Evolutionary conservation across 108 stramenopile species (phyloP).

Genomic region (Asterionellopsis glacialis): DNA sequence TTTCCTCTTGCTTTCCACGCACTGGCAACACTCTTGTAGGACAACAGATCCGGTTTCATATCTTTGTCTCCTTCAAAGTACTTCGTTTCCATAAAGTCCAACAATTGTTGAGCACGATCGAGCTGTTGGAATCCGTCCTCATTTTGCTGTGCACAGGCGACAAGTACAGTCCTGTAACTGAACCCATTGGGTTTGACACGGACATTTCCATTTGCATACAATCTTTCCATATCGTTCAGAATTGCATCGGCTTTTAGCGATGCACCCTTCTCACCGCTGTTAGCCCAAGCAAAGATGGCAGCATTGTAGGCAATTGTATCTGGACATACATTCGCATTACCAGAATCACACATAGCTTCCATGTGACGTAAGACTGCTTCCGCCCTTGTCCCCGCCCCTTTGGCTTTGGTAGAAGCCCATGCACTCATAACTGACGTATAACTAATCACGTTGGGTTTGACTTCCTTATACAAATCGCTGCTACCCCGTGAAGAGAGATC

Average conservation of each 20-base stretch:
- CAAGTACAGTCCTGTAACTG: slow-evolving; percentile 8
- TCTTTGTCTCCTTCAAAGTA: background rate
- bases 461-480: no score
- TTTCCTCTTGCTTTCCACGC: no score
- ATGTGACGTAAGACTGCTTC: slow-evolving; percentile 28
- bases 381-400: slow-evolving; percentile 15
- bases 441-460: slow-evolving; percentile 60
- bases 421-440: slow-evolving; percentile 61
- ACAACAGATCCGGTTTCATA: background rate
- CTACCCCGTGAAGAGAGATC: slow-evolving; percentile 1
- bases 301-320: slow-evolving; percentile 30
- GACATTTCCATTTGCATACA: background rate
- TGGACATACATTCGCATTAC: slow-evolving; percentile 19
- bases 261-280: slow-evolving; percentile 8
- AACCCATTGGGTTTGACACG: slow-evolving; percentile 1
- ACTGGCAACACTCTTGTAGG: slow-evolving; percentile 2
- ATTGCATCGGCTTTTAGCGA: slow-evolving; percentile 5
- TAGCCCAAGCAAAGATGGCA: slow-evolving; percentile 36
- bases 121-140: no score
- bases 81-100: background rate
- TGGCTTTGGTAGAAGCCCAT: slow-evolving; percentile 37
- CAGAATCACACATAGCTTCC: slow-evolving; percentile 36
- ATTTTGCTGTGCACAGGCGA: slow-evolving; percentile 21
- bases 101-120: background rate
- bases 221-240: slow-evolving; percentile 1